Evolutionary conservation across 306 rosid species (phyloP), one percentile per base, ranked within the genome.

Genomic region (Amphicarpaea edgeworthii): DNA sequence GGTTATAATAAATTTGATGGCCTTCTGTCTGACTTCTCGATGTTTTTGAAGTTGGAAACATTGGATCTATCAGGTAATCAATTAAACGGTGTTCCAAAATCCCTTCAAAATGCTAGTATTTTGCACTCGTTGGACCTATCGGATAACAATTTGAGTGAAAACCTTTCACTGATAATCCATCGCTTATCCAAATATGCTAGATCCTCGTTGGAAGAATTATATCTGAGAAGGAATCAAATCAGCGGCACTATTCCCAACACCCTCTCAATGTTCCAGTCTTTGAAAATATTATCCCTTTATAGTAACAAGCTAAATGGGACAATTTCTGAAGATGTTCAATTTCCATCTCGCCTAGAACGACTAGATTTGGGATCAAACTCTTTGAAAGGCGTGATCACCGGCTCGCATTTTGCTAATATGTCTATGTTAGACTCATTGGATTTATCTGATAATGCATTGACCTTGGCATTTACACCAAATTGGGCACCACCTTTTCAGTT

Each of bases 401-500:
- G 70, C 24, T 60, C 53, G 7, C 72, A 72, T 14, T 63, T 72
- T 42, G 58, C 19, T 6, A 72, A 70, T 53, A 12, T 40, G 68
- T 23, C 73, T 0, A 24, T 12, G 41, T 62, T 79, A 20, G 4
- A 0, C 0, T 0, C 0, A 0, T 19, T 71, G 12, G 20, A 32
- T 10, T 32, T 79, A 1, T 49, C 49, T 8, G 1, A 8, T 12
- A 72, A 61, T 20, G 8, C 12, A 12, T 17, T 71, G 15, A 3
- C 60, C 2, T 7, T 79, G 40, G 34, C 0, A 2, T 16, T 79
- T 24, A 17, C 19, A 12, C 23, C 61, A 0, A 62, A 51, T 1
- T 62, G 78, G 78, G 15, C 8, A 1, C 42, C 78, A 5, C 0
- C 68, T 1, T 72, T 79, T 49, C 83, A 79, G 5, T 11, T 70